Evolutionary conservation across 176 grass and related monocot genomes (phyloP).

Genomic region (Aegilops bicornis): DNA sequence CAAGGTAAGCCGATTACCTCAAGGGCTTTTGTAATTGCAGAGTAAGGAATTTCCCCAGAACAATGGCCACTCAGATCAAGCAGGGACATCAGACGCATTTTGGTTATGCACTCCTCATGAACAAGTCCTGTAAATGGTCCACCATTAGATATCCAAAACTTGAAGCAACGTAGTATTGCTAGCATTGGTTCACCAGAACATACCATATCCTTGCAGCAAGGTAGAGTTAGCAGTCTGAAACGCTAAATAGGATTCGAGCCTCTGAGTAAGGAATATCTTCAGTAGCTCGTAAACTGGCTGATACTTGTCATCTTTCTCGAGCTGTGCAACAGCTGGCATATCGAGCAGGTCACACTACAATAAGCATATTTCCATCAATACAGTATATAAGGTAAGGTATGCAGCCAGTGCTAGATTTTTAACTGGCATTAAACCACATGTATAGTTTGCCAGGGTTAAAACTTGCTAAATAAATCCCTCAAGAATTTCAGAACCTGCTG

Average conservation of each 20-base stretch:
- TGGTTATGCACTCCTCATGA: slow-evolving; percentile 84
- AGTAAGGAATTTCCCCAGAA: slow-evolving; percentile 73
- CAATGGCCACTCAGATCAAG: slow-evolving; percentile 73
- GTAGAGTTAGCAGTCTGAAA: slow-evolving; percentile 71
- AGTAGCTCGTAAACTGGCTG: slow-evolving; percentile 60
- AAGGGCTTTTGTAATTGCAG: slow-evolving; percentile 73
- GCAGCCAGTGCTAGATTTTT: neutral
- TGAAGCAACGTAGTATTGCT: neutral
- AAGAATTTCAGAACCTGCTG: neutral
- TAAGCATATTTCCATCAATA: slow-evolving; percentile 24
- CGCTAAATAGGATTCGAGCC: slow-evolving; percentile 75
- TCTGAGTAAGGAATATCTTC: slow-evolving; percentile 86
- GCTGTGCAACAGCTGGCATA: slow-evolving; percentile 76
- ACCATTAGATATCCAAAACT: slow-evolving; percentile 23
- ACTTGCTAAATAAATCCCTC: neutral
- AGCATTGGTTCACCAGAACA: neutral
- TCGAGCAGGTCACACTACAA: slow-evolving; percentile 89
- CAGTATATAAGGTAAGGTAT: neutral
- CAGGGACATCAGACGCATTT: slow-evolving; percentile 89
- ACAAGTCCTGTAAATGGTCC: slow-evolving; percentile 46
- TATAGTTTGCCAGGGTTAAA: neutral
- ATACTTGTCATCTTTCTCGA: slow-evolving; percentile 86
- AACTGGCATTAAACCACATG: neutral
- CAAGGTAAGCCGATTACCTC: slow-evolving; percentile 33
- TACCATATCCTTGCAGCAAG: slow-evolving; percentile 74